Percentiles rank a stretch among this genome's conserved stretches.
These are phyloP conservation scores for Deakozyma indianensis DNA, from an alignment of 805 yeast species.

Conservation along the genomic window DNA sequence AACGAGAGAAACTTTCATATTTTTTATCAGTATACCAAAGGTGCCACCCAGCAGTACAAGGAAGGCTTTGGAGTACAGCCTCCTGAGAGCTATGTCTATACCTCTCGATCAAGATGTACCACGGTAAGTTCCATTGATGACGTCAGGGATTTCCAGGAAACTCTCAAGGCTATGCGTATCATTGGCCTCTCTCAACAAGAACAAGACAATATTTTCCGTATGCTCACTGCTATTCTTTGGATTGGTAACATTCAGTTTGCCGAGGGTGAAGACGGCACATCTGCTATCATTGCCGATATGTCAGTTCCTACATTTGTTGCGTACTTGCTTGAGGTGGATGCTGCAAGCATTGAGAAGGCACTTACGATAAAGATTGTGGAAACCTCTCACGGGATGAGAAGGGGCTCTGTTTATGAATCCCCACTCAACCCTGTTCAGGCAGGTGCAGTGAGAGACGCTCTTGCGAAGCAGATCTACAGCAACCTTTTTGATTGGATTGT, in stretches of 20 bases:
- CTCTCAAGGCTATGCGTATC: conserved; percentile 70
- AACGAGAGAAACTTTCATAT: conserved; percentile 95
- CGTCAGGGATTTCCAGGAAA: conserved; percentile 59
- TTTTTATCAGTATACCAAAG: conserved; percentile 88
- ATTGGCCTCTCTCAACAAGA: conserved; percentile 75
- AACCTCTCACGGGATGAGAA: conserved; percentile 73
- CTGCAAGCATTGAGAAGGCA: conserved; percentile 48
- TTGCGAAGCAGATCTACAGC: conserved; percentile 87
- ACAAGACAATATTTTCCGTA: conserved; percentile 79
- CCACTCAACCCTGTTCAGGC: conserved; percentile 90
- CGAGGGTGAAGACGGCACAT: conserved; percentile 70
- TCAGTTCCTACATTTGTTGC: conserved; percentile 94
- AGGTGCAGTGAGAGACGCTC: conserved; percentile 77
- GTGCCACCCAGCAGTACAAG: conserved; percentile 73
- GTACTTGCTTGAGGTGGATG: conserved; percentile 69
- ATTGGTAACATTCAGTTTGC: conserved; percentile 79
- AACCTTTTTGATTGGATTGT: conserved; percentile 96
- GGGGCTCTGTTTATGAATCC: conserved; percentile 90
- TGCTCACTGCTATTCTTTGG: conserved; percentile 82
- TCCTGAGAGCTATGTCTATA: conserved; percentile 86
- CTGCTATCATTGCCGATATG: conserved; percentile 66
- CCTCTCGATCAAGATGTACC: conserved; percentile 75
- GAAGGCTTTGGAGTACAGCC: conserved; percentile 78
- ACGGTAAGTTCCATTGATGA: conserved; percentile 82
- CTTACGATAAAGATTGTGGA: conserved; percentile 74